Evolutionary conservation across 805 yeast species (phyloP), one percentile per base, ranked within the genome.

Genomic region (Barnettozyma vustinii): DNA sequence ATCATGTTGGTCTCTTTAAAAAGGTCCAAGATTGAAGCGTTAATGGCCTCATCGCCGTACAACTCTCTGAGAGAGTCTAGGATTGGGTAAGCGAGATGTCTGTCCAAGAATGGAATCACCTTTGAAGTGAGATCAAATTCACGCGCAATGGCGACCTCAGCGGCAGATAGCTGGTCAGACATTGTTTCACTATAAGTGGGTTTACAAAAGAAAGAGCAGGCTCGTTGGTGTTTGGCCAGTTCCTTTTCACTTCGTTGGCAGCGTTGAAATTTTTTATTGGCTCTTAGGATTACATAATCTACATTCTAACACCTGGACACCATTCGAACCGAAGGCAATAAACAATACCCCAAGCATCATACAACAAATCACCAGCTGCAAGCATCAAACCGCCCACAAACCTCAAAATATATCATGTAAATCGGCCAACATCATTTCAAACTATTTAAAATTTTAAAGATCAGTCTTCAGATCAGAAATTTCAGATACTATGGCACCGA

Each of bases 1-100:
- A 70, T 69, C 83, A 81, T 77, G 58, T 77, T 71, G 37, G 85
- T 77, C 46, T 77, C 83, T 59, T 77, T 76, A 56, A 81, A 68
- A 48, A 80, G 63, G 52, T 79, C 77, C 54, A 70, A 77, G 55
- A 76, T 76, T 53, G 77, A 66, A 55, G 71, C 63, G 46, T 74
- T 68, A 48, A 80, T 67, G 51, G 69, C 71, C 49, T 66, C 60
- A 46, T 69, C 74, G 51, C 72, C 75, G 59, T 77, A 74, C 32
- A 77, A 62, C 50, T 69, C 68, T 30, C 72, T 69, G 45, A 74
- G 67, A 41, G 72, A 73, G 59, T 76, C 80, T 27, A 79, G 62
- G 55, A 81, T 63, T 41, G 80, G 80, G 53, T 74, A 78, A 49
- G 75, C 68, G 61, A 83, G 65, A 57, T 80, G 84, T 52, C 85